Evolutionary conservation across 106 monocot genomes (phyloP).

Genomic region (Dendrobium officinale): DNA sequence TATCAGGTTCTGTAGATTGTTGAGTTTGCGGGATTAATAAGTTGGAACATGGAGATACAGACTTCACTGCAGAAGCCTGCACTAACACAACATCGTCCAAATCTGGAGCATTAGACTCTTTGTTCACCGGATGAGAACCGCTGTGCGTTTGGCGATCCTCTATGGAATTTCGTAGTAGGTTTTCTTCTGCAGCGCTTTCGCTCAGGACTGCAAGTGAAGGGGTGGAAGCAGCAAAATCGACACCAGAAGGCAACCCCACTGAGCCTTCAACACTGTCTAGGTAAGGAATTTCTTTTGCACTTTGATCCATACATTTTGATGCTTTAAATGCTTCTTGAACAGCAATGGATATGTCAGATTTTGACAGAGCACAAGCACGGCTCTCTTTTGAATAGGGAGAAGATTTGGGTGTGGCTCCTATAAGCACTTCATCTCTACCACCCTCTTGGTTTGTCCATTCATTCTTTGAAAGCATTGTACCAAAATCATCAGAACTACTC

Average conservation of each 20-base stretch:
- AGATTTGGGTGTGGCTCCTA: not conserved
- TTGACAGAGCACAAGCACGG: not conserved
- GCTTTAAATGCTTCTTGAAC: conserved; percentile 11
- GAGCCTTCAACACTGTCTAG: not conserved
- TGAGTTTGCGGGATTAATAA: not conserved
- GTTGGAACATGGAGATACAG: not conserved
- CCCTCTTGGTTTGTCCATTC: not conserved
- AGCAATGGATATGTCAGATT: not conserved
- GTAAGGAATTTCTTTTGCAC: not conserved
- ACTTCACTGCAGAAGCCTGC: not conserved
- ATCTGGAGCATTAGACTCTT: conserved; percentile 1
- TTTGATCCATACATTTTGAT: not conserved
- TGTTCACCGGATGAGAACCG: not conserved
- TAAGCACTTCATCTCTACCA: not conserved
- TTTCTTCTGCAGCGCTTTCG: too few species aligned
- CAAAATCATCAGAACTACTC: not conserved
- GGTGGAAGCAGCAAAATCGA: not conserved
- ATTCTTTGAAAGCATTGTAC: not conserved
- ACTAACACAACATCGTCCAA: not conserved
- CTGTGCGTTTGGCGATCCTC: not conserved
- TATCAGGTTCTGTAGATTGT: not conserved
- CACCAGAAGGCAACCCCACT: not conserved
- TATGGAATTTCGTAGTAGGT: too few species aligned
- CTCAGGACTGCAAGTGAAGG: not conserved
- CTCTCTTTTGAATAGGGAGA: conserved; percentile 9